phyloP scores from a whole-genome alignment of 371 early-diverging fungal genomes.

The Conidiobolus incongruus region DNA sequence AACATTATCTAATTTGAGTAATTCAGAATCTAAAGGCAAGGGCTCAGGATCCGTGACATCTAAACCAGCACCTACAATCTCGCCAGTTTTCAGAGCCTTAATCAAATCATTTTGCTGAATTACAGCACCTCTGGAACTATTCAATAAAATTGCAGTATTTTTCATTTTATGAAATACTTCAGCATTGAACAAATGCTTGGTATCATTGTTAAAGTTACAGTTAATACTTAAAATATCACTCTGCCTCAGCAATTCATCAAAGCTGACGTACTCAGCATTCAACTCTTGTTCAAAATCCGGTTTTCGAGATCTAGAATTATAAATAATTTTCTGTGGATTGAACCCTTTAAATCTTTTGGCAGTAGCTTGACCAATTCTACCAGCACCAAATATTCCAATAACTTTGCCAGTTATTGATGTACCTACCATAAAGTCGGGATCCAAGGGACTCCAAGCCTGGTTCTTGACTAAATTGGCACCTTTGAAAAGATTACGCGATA shows the following conservation, averaged over 20 bases:
- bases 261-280: conserved; percentile 16
- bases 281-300: conserved; percentile 12
- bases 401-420: conserved; percentile 46
- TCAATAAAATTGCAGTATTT: conserved; percentile 38
- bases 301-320: conserved; percentile 20
- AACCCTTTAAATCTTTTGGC: conserved; percentile 44
- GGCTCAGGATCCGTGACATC: conserved; percentile 84
- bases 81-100: conserved; percentile 32
- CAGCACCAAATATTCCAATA: conserved; percentile 64
- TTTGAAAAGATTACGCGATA: conserved; percentile 40
- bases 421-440: too few relatives aligned
- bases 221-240: conserved; percentile 52
- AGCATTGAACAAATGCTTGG: conserved; percentile 42
- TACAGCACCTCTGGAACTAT: conserved; percentile 59
- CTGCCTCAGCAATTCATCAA: conserved; percentile 26
- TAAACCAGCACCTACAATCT: conserved; percentile 45
- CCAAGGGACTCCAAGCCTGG: too few relatives aligned
- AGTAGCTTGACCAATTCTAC: conserved; percentile 61
- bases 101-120: conserved; percentile 51
- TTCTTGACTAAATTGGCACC: too few relatives aligned
- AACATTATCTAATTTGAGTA: conserved; percentile 37
- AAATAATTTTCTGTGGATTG: conserved; percentile 26
- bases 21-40: conserved; percentile 26
- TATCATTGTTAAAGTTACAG: conserved; percentile 43
- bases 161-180: conserved; percentile 47